phyloP scores from a whole-genome alignment of 352 stramenopile genomes.

The Globisporangium radiosum region DNA sequence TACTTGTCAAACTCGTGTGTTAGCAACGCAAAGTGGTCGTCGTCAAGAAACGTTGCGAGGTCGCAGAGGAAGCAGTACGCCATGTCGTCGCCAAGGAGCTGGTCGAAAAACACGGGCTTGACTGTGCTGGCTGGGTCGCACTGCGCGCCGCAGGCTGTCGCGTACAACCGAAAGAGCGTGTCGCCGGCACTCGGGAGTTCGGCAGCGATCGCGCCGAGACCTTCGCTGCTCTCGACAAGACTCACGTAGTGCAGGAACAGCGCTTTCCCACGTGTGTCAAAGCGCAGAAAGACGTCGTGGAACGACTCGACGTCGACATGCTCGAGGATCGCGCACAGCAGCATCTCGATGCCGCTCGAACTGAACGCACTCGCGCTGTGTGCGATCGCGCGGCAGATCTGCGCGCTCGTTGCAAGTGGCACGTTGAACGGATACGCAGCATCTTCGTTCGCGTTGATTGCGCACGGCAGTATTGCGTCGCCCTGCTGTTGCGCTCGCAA shows the following conservation, averaged over 20 bases:
- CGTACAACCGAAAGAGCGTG: slow-evolving; percentile 56
- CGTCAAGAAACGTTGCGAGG: slow-evolving; percentile 42
- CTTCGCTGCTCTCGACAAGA: slow-evolving; percentile 39
- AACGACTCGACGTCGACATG: slow-evolving; percentile 63
- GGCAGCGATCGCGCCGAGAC: slow-evolving; percentile 48
- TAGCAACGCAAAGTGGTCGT: slow-evolving; percentile 60
- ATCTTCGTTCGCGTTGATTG: slow-evolving; percentile 23
- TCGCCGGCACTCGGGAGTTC: slow-evolving; percentile 49
- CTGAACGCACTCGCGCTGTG: slow-evolving; percentile 48
- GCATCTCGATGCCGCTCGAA: slow-evolving; percentile 67
- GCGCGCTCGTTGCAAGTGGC: slow-evolving; percentile 49
- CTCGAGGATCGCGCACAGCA: slow-evolving; percentile 58
- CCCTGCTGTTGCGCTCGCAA: slow-evolving; percentile 1
- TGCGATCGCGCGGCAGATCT: slow-evolving; percentile 68
- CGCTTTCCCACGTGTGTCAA: slow-evolving; percentile 47
- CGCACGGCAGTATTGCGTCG: neutral
- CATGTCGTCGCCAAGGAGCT: slow-evolving; percentile 48
- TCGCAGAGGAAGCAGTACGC: slow-evolving; percentile 73
- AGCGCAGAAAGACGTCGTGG: slow-evolving; percentile 56
- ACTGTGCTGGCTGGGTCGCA: slow-evolving; percentile 14
- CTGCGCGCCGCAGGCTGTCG: slow-evolving; percentile 30
- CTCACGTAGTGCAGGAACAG: slow-evolving; percentile 61
- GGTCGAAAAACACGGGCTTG: slow-evolving; percentile 55
- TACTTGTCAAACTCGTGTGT: slow-evolving; percentile 62
- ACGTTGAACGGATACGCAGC: slow-evolving; percentile 41